phyloP scores from a whole-genome alignment of 805 yeast genomes.

The Gaillardinia entomophila region DNA sequence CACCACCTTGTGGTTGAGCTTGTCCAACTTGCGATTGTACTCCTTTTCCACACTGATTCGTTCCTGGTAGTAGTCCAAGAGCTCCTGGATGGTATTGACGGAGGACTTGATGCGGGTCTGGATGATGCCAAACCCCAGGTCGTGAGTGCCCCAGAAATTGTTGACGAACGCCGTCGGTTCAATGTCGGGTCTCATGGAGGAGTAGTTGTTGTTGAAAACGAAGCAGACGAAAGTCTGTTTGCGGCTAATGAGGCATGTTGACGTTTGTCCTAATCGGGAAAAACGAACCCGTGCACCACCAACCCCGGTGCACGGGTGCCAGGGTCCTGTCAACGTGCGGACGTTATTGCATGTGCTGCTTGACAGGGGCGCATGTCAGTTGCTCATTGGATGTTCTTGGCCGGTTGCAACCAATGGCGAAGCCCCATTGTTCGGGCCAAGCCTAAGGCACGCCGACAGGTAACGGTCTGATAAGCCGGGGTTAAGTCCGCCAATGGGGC shows the following conservation, averaged over 20 bases:
- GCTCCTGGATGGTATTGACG: conserved; percentile 42
- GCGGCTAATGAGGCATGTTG: not conserved
- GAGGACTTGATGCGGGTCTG: conserved; percentile 55
- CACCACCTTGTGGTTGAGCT: conserved; percentile 40
- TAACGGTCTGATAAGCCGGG: no score
- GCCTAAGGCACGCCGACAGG: no score
- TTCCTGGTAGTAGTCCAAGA: conserved; percentile 29
- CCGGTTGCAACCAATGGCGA: no score
- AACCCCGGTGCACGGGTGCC: no score
- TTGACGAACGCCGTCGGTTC: conserved; percentile 29
- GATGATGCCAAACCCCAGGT: conserved; percentile 52
- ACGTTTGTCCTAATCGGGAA: not conserved
- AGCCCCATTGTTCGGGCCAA: no score
- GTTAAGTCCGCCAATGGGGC: no score
- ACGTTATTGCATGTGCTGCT: no score
- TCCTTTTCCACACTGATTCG: conserved; percentile 67
- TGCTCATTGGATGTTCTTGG: no score
- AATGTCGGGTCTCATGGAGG: not conserved
- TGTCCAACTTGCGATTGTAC: conserved; percentile 50
- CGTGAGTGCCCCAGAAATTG: conserved; percentile 63
- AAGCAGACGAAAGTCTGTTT: not conserved
- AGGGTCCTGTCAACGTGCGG: no score
- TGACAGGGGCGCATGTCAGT: no score
- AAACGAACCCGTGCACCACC: no score
- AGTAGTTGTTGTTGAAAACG: not conserved